A percentile compares a stretch with the other conserved stretches of the same genome.
phyloP scores from a whole-genome alignment of 345 rosid species.

The Linum lewisii region DNA sequence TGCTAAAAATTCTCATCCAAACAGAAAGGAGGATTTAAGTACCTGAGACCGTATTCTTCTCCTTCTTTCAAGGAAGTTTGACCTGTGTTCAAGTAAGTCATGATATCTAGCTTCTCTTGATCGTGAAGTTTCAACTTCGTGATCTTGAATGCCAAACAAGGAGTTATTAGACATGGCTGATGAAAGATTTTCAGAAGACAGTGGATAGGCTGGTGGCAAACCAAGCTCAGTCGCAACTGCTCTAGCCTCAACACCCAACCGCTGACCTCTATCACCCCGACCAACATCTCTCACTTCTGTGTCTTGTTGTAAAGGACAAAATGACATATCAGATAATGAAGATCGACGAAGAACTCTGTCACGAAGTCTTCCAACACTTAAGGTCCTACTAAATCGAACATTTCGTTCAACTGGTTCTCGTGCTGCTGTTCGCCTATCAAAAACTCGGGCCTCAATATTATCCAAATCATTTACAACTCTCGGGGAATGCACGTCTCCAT shows the following conservation, averaged over 20 bases:
- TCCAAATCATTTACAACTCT: slow-evolving; percentile 31
- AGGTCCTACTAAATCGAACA: slow-evolving; percentile 80
- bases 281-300: slow-evolving; percentile 36
- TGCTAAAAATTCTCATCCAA: not conserved
- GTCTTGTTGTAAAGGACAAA: slow-evolving; percentile 44
- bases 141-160: slow-evolving; percentile 41
- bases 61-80: slow-evolving; percentile 85
- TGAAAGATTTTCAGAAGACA: slow-evolving; percentile 34
- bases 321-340: slow-evolving; percentile 46
- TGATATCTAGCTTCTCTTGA: slow-evolving; percentile 74
- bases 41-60: slow-evolving; percentile 98
- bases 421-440: slow-evolving; percentile 47
- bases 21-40: slow-evolving; percentile 18
- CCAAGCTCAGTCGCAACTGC: slow-evolving; percentile 28
- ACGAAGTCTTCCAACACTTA: slow-evolving; percentile 96
- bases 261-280: slow-evolving; percentile 29
- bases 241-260: slow-evolving; percentile 22
- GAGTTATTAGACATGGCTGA: slow-evolving; percentile 40
- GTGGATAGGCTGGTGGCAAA: slow-evolving; percentile 21
- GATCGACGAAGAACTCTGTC: slow-evolving; percentile 89
- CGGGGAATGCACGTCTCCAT: slow-evolving; percentile 28
- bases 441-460: slow-evolving; percentile 29
- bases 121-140: slow-evolving; percentile 47
- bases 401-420: slow-evolving; percentile 68
- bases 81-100: slow-evolving; percentile 74